Evolutionary conservation across 495 filamentous ascomycete genomes (phyloP), one percentile per base, ranked within the genome.

Genomic region (Trichoderma virens): DNA sequence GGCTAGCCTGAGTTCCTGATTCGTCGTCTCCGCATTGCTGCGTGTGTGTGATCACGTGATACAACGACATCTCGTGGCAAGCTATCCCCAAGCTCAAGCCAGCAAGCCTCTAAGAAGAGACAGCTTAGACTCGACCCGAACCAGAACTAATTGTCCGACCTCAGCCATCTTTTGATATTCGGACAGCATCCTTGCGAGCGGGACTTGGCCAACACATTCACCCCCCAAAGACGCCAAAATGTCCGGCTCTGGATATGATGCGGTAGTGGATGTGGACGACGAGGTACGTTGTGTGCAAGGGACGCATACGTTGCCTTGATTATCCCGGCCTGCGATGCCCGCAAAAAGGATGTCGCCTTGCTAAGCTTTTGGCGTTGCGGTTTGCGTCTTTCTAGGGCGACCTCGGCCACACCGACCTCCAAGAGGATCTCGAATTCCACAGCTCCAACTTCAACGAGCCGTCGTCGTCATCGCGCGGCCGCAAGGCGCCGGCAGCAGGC

Each of bases 341-440:
- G 14, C 56, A 20, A 14, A 34, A 14, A 16, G 1, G 20, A 31
- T 5, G 27, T 20, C 32, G 32, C 32, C 32, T 35, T 35, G 32
- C 25, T 31, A 16, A 16, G n/a, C n/a, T 28, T 13, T 25, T 25
- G 54, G 6, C 28, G 5, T n/a, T 3, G 7, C 56, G 9, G n/a
- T 9, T 18, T 47, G 18, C n/a, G 18, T 7, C 13, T 1, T 30
- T 43, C 45, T 69, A 98, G 91, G 94, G 94, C 75, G 94, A 98
- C 79, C 88, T 98, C 66, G 94, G 94, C 70, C 91, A 97, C 78
- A 98, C 94, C 38, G 94, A 98, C 76, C 87, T 98, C 14, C 90
- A 97, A 81, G 93, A 96, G 73, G 95, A 98, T 79, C 92, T 98
- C 67, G 95, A 98, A 83, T 98, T 98, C 80, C 94, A 98, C 82